Base-by-base conservation (phyloP, 345 rosid genomes). In the Excoecaria cochinchinensis region DNA sequence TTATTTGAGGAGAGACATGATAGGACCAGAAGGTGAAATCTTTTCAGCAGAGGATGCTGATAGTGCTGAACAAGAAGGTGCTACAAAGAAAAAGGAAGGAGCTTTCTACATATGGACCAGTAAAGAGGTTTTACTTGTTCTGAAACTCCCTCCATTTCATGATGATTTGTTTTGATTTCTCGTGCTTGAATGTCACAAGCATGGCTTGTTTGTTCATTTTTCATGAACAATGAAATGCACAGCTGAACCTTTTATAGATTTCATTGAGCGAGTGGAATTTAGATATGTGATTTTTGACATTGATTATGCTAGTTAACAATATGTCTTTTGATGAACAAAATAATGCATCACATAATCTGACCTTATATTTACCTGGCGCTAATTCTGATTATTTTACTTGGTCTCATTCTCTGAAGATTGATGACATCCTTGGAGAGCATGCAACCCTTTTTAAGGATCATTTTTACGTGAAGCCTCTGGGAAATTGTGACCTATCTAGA, bases 41-140 rank as follows among this genome's bases (percentile, higher is more conserved):
- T 91, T 87, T 74, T 91, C 99, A 36, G 99, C 97, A 36, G 97
- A 95, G 87, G 99, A 95, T 85, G 97, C 96, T 31, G 97, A 95
- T 78, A 92, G 97, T 79, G 85, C 90, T 77, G 97, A 89, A 51
- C 78, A 53, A 56, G 88, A 88, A 67, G 92, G 89, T 6, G 83
- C 92, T 63, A 63, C 73, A 57, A 74, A 84, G 59, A 95, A 91
- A 83, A 91, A 86, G 78, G 99, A 95, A 87, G 97, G 97, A 77
- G 97, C 97, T 31, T 92, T 90, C 84, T 92, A 92, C 55, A 69
- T 89, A 66, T 90, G 97, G 99, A 83, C 89, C n/a, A 84, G 81
- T 76, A 80, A 87, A 77, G 97, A 92, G 99, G 97, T 95, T 67
- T 39, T 48, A 47, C 70, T 70, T 70, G 47, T 11, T 51, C 64